phyloP scores from a whole-genome alignment of 768 basidiomycete genomes.

The Ephemerocybe angulata region DNA sequence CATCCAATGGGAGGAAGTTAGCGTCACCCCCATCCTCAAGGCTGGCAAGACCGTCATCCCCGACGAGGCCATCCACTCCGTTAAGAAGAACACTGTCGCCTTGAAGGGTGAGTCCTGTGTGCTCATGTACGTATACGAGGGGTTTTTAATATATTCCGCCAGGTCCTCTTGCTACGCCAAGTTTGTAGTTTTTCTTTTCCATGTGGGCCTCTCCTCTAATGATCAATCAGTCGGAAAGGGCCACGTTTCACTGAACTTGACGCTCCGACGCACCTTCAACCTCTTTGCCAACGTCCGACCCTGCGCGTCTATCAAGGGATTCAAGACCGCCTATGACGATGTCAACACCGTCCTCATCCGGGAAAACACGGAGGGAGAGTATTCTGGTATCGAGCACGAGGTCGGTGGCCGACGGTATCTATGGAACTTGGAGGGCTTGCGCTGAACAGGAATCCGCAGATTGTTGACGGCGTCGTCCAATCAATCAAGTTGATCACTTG shows the following conservation, averaged over 20 bases:
- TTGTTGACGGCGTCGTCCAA: constrained; percentile 97
- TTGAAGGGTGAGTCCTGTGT: constrained; percentile 69
- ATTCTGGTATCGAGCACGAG: constrained; percentile 99
- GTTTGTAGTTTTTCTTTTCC: constrained; percentile 44
- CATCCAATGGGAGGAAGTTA: constrained; percentile 99
- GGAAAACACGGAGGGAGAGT: constrained; percentile 99
- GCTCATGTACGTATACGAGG: not conserved
- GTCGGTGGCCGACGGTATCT: constrained; percentile 36
- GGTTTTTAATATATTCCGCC: constrained; percentile 6
- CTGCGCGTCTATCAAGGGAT: constrained; percentile 92
- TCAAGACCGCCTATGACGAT: constrained; percentile 97
- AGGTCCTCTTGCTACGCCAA: constrained; percentile 97
- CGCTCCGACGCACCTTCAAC: constrained; percentile 94
- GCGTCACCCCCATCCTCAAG: constrained; percentile 89
- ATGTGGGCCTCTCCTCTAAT: constrained; percentile 8
- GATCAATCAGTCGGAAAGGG: constrained; percentile 84
- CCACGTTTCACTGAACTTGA: constrained; percentile 96
- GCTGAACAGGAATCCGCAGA: constrained; percentile 37
- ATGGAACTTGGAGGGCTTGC: not conserved
- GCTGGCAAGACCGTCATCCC: constrained; percentile 97
- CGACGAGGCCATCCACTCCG: constrained; percentile 81
- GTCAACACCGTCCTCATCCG: constrained; percentile 98
- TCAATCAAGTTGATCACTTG: constrained; percentile 99
- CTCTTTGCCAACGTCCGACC: constrained; percentile 98
- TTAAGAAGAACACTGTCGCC: constrained; percentile 96